phyloP scores from a whole-genome alignment of 2,329 filamentous ascomycete genomes.

The Stemphylium lycopersici region DNA sequence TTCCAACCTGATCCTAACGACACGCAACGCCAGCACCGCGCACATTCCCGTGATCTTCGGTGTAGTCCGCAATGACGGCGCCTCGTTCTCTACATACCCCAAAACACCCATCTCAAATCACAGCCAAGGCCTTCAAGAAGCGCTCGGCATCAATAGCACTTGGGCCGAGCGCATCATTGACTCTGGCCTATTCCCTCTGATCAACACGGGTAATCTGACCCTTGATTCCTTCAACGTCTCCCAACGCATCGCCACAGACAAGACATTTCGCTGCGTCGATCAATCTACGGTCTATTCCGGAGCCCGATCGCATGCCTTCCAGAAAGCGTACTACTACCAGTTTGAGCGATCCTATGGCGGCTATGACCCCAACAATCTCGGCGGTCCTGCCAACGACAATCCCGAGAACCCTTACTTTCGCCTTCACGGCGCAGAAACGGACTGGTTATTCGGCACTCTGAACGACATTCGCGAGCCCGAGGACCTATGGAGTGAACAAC shows the following conservation, averaged over 20 bases:
- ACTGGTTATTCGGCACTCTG: conserved; percentile 61
- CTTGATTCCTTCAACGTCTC: conserved; percentile 63
- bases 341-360: conserved; percentile 63
- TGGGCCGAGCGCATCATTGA: conserved; percentile 44
- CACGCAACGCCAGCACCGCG: conserved; percentile 53
- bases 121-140: conserved; percentile 52
- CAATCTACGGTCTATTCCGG: conserved; percentile 64
- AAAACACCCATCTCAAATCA: conserved; percentile 51
- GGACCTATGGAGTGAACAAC: conserved; percentile 56
- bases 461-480: conserved; percentile 57
- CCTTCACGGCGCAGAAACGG: conserved; percentile 62
- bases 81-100: conserved; percentile 60
- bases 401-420: conserved; percentile 61
- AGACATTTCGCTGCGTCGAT: conserved; percentile 65
- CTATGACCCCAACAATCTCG: conserved; percentile 60
- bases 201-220: conserved; percentile 57
- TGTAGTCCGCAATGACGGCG: conserved; percentile 61
- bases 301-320: conserved; percentile 54
- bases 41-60: conserved; percentile 64
- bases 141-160: conserved; percentile 55
- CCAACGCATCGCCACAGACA: conserved; percentile 63
- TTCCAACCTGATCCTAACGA: conserved; percentile 54
- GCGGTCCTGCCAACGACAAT: conserved; percentile 57
- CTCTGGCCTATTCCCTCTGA: conserved; percentile 58
- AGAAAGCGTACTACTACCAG: conserved; percentile 64